Conservation (phyloP, 1,284 basidiomycete genomes). For the Peniophora sp. region DNA sequence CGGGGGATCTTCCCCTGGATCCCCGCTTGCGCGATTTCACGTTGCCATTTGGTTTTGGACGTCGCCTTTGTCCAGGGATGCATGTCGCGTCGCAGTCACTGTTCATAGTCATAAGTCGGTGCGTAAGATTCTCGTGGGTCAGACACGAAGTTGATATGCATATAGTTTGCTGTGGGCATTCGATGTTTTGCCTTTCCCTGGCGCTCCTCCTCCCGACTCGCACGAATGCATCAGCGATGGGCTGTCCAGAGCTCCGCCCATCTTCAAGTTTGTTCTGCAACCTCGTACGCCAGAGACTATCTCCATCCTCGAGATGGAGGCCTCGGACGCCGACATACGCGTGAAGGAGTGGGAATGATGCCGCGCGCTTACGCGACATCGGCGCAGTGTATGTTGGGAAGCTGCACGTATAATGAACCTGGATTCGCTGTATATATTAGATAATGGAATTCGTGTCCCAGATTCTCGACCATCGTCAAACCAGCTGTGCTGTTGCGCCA, state of each 20-base stretch:
- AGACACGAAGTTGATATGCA: too few relatives aligned
- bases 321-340: constrained; percentile 9
- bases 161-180: background rate
- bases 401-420: too few relatives aligned
- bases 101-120: background rate
- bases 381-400: too few relatives aligned
- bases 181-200: background rate
- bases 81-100: background rate
- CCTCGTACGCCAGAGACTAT: constrained; percentile 4
- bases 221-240: constrained; percentile 3
- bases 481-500: too few relatives aligned
- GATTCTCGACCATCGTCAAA: too few relatives aligned
- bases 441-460: too few relatives aligned
- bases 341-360: constrained; percentile 13
- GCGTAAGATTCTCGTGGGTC: background rate
- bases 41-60: constrained; percentile 1
- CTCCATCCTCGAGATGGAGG: constrained; percentile 10
- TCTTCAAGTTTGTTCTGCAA: constrained; percentile 6
- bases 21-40: constrained; percentile 1
- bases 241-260: constrained; percentile 6
- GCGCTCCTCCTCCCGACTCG: background rate
- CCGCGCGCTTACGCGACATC: too few relatives aligned
- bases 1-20: background rate
- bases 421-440: too few relatives aligned
- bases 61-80: background rate